These are phyloP conservation scores for Arabidopsis hybrid DNA, from an alignment of 441 rosid species.

Conservation along the genomic window DNA sequence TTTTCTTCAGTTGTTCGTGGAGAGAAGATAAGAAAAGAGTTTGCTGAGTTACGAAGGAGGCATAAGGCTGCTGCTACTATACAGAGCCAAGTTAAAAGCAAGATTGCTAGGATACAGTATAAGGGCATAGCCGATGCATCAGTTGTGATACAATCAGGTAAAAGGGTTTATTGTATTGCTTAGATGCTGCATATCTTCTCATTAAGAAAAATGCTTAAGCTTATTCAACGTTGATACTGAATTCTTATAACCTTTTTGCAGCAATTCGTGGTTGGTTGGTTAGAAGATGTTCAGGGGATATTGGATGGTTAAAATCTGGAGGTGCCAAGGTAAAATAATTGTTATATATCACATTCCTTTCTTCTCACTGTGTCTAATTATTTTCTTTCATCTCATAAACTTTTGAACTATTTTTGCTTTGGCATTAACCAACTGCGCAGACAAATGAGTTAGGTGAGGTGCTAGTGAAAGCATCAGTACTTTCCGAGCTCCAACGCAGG, in stretches of 20 bases:
- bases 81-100: conserved; percentile 74
- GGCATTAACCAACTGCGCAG: conserved; percentile 48
- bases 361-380: conserved; percentile 15
- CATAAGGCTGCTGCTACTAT: conserved; percentile 88
- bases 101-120: conserved; percentile 53
- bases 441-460: conserved; percentile 82
- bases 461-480: conserved; percentile 87
- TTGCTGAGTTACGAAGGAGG: conserved; percentile 60
- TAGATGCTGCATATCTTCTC: conserved; percentile 27
- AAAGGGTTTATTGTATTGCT: conserved; percentile 6
- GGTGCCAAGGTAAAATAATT: conserved; percentile 55
- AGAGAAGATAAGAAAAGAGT: conserved; percentile 76
- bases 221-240: conserved; percentile 7
- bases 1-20: conserved; percentile 76
- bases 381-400: conserved; percentile 18
- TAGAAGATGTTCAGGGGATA: conserved; percentile 90
- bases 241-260: conserved; percentile 43
- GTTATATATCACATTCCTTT: conserved; percentile 3
- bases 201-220: neutral
- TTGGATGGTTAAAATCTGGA: conserved; percentile 66
- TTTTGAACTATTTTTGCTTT: neutral
- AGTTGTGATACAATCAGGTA: conserved; percentile 83
- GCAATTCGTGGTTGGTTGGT: conserved; percentile 96
- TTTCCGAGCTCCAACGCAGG: conserved; percentile 90
- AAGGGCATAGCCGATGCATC: conserved; percentile 65